These are phyloP conservation scores for Ceratocystis colombiana DNA, from an alignment of 2,329 filamentous ascomycete species.

Conservation along the genomic window DNA sequence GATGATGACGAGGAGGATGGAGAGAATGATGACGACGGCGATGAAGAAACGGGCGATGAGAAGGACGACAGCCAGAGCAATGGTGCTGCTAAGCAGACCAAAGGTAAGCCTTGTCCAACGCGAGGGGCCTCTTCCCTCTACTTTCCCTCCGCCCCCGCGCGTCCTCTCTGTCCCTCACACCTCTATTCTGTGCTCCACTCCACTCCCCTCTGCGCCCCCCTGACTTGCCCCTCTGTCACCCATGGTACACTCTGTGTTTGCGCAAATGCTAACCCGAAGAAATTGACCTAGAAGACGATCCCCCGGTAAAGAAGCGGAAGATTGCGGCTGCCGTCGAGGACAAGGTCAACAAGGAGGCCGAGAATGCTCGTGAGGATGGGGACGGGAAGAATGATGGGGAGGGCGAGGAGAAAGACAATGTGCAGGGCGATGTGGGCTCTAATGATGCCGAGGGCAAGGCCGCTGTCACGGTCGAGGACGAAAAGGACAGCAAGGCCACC, in stretches of 20 bases:
- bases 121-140: too few species aligned
- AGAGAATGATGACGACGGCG: slow-evolving; percentile 33
- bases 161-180: too few species aligned
- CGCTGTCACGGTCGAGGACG: too few species aligned
- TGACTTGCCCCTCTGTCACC: too few species aligned
- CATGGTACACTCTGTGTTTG: neutral
- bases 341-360: slow-evolving; percentile 28
- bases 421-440: too few species aligned
- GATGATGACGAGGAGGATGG: slow-evolving; percentile 36
- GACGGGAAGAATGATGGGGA: slow-evolving; percentile 28
- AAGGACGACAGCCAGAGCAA: slow-evolving; percentile 28
- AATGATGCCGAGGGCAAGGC: too few species aligned
- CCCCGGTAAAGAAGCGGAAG: slow-evolving; percentile 46
- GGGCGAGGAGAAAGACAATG: neutral
- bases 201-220: too few species aligned
- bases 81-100: neutral
- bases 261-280: neutral
- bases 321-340: slow-evolving; percentile 33
- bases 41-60: slow-evolving; percentile 31
- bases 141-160: too few species aligned
- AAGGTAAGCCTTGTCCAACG: slow-evolving; percentile 17
- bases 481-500: too few species aligned
- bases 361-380: slow-evolving; percentile 27
- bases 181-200: neutral
- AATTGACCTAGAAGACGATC: slow-evolving; percentile 33